Conservation (phyloP, 192 early-diverging fungal species). For the Powellomyces hirtus region DNA sequence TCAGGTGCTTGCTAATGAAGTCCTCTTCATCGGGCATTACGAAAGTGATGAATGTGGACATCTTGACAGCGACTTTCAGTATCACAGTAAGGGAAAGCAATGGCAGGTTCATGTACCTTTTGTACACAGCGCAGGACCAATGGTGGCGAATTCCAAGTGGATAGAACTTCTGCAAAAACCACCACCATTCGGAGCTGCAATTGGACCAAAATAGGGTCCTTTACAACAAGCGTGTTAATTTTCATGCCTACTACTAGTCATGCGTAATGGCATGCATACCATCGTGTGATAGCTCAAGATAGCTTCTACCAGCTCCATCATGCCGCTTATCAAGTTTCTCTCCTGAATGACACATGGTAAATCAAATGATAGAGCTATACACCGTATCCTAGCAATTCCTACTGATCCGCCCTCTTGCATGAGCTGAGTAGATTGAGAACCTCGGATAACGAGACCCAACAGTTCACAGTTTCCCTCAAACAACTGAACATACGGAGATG, state of each 20-base stretch:
- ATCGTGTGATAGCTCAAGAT: constrained; percentile 11
- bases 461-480: constrained; percentile 11
- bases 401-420: too few relatives aligned
- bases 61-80: too few relatives aligned
- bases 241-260: too few relatives aligned
- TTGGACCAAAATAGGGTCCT: constrained; percentile 15
- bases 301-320: constrained; percentile 18
- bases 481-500: not conserved
- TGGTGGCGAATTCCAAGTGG: not conserved
- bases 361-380: too few relatives aligned
- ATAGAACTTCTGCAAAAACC: constrained; percentile 29
- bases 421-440: not conserved
- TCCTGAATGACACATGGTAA: too few relatives aligned
- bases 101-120: constrained; percentile 20
- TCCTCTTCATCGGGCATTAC: constrained; percentile 26
- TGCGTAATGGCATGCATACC: too few relatives aligned
- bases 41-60: constrained; percentile 35
- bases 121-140: constrained; percentile 28
- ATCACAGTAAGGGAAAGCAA: not conserved
- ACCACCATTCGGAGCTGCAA: constrained; percentile 29
- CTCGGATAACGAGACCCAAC: not conserved
- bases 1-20: not conserved
- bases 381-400: too few relatives aligned
- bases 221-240: not conserved
- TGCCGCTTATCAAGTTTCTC: not conserved